Evolutionary conservation across 495 filamentous ascomycete genomes (phyloP), one percentile per base, ranked within the genome.

Genomic region (Cercophora samala): DNA sequence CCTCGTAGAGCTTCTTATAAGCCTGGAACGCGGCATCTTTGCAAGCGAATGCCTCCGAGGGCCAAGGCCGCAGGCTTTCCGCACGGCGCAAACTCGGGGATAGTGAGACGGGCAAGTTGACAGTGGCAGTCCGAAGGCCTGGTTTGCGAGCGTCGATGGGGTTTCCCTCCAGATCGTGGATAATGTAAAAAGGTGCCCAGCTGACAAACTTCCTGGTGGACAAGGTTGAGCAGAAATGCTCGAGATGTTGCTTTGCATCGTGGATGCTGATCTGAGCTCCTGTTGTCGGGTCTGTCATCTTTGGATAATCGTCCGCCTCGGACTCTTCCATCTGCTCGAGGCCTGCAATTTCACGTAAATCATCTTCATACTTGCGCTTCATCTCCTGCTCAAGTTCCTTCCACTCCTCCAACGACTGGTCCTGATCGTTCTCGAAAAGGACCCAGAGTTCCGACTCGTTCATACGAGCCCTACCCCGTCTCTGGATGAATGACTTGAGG

Each of bases 1-100:
- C 88, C 42, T 85, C 66, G 71, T 93, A 87, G 0, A 99, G 82
- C 2, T 82, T 83, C 25, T 83, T 76, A 72, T 94, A 97, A 15
- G 93, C 91, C 70, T 92, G 84, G 63, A 97, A 95, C 0, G 93
- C 91, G 2, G 91, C 89, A 72, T 97, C 95, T 68, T 89, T 91
- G 68, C 81, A 87, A 5, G 95, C 94, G 61, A 83, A 88, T 52
- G 83, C 86, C 74, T 97, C 92, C 1, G 89, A 90, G 5, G 67
- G 73, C 92, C 93, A 97, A 58, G 74, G 66, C 4, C 68, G 66
- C 5, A 71, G 73, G 52, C 91, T 87, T 32, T 77, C 68, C 2
- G 83, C 77, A 26, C 72, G 74, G 9, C 93, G 87, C n/a, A 92
- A 78, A 3, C 84, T 71, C 0, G 85, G 80, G 63, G 89, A 81